Percentiles rank a stretch among this genome's conserved stretches.
These are phyloP conservation scores for Amorphotheca resinae DNA, from an alignment of 495 filamentous ascomycete species.

Conservation along the genomic window DNA sequence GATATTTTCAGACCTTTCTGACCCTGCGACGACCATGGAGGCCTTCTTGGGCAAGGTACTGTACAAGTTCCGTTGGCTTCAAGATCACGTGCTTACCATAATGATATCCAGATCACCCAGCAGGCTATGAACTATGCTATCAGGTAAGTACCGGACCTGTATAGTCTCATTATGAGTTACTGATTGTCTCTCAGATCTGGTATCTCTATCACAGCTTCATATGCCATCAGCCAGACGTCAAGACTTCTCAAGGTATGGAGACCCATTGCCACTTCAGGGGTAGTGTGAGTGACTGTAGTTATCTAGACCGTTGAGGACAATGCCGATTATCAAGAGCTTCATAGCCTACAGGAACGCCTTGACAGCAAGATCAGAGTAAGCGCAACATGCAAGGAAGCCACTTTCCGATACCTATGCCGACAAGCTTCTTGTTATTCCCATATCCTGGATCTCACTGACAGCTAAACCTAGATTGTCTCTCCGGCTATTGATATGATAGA, in stretches of 20 bases:
- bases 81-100: conserved; percentile 17
- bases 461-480: conserved; percentile 55
- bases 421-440: neutral
- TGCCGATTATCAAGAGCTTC: conserved; percentile 53
- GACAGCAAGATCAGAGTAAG: conserved; percentile 75
- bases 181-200: conserved; percentile 48
- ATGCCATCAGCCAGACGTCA: conserved; percentile 71
- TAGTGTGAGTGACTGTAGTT: neutral
- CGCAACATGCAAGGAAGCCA: conserved; percentile 1
- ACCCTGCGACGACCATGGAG: conserved; percentile 47
- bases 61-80: conserved; percentile 14
- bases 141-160: conserved; percentile 27
- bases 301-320: conserved; percentile 57
- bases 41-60: conserved; percentile 54
- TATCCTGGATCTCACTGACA: neutral
- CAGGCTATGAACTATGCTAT: conserved; percentile 91
- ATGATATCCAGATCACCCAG: conserved; percentile 48
- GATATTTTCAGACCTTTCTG: too few relatives aligned
- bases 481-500: conserved; percentile 92
- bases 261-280: neutral
- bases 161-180: conserved; percentile 4
- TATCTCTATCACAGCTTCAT: conserved; percentile 73
- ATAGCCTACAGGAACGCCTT: conserved; percentile 57
- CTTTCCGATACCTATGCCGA: neutral
- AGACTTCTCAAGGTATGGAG: conserved; percentile 60